A percentile compares a stretch with the other conserved stretches of the same genome.
phyloP scores from a whole-genome alignment of 2,329 filamentous ascomycete species.

The Diatrype stigma region DNA sequence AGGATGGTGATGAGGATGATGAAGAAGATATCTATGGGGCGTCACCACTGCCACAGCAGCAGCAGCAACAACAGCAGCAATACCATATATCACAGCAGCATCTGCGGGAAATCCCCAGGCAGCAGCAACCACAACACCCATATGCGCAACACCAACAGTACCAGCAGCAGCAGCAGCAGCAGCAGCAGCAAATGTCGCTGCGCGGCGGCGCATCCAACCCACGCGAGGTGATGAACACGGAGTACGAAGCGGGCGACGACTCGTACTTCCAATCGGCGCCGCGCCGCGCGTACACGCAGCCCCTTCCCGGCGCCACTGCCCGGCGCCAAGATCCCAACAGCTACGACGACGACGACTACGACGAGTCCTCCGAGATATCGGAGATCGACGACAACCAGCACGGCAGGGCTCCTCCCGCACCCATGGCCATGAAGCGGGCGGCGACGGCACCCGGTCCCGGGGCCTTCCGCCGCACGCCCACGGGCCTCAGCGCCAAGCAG shows the following conservation, averaged over 20 bases:
- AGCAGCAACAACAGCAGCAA: slow-evolving; percentile 1
- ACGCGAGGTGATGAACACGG: slow-evolving; percentile 28
- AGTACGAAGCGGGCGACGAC: slow-evolving; percentile 55
- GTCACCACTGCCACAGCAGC: slow-evolving; percentile 14
- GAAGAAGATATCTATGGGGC: slow-evolving; percentile 30
- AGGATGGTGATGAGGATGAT: no score
- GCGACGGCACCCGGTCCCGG: slow-evolving; percentile 6
- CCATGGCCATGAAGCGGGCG: neutral
- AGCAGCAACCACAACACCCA: no score
- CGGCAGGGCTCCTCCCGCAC: slow-evolving; percentile 6
- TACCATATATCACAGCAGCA: no score
- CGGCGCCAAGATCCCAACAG: neutral
- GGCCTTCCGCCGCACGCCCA: slow-evolving; percentile 66
- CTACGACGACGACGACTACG: slow-evolving; percentile 2
- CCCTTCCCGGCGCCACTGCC: neutral
- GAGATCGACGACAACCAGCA: no score
- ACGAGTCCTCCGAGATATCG: neutral
- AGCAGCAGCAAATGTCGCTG: slow-evolving; percentile 16
- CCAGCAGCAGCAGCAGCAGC: neutral
- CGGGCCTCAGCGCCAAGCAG: slow-evolving; percentile 61
- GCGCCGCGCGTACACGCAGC: slow-evolving; percentile 20
- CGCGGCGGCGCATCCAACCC: slow-evolving; percentile 30
- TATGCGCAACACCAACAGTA: slow-evolving; percentile 11
- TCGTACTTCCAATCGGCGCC: slow-evolving; percentile 48
- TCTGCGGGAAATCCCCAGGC: no score